A percentile compares a stretch with the other conserved stretches of the same genome.
phyloP scores from a whole-genome alignment of 1,284 basidiomycete genomes.

The Leccinum pachyderme region DNA sequence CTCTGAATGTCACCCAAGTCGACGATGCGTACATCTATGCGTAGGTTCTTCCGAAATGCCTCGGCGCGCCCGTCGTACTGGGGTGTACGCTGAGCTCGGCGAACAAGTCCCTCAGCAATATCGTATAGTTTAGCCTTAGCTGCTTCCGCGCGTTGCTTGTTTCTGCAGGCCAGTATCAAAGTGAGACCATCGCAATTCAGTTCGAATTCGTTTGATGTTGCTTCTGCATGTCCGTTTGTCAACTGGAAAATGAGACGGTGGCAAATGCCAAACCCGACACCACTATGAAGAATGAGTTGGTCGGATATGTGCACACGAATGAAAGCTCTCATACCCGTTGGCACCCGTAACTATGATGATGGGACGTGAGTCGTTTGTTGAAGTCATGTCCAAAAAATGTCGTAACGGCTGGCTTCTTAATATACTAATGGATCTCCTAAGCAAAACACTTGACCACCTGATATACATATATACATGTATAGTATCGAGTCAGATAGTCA shows the following conservation, averaged over 20 bases:
- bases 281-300: constrained; percentile 55
- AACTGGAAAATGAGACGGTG: constrained; percentile 76
- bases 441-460: not conserved
- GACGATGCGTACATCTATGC: constrained; percentile 59
- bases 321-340: constrained; percentile 49
- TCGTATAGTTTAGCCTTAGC: constrained; percentile 56
- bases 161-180: constrained; percentile 83
- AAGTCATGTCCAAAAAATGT: constrained; percentile 25
- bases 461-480: not conserved
- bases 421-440: too few species aligned
- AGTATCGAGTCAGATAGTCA: not conserved
- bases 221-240: constrained; percentile 44
- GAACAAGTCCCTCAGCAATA: constrained; percentile 55
- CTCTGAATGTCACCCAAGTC: constrained; percentile 67
- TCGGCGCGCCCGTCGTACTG: constrained; percentile 50
- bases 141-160: constrained; percentile 56
- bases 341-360: constrained; percentile 69
- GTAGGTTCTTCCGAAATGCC: constrained; percentile 59
- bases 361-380: constrained; percentile 40
- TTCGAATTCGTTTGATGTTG: constrained; percentile 10
- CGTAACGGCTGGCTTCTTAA: too few species aligned
- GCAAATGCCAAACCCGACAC: constrained; percentile 84
- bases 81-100: constrained; percentile 32
- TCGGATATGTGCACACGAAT: not conserved
- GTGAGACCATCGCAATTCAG: constrained; percentile 56